Evolutionary conservation across 371 early-diverging fungal genomes (phyloP).

Genomic region (Blastocladiella emersonii): DNA sequence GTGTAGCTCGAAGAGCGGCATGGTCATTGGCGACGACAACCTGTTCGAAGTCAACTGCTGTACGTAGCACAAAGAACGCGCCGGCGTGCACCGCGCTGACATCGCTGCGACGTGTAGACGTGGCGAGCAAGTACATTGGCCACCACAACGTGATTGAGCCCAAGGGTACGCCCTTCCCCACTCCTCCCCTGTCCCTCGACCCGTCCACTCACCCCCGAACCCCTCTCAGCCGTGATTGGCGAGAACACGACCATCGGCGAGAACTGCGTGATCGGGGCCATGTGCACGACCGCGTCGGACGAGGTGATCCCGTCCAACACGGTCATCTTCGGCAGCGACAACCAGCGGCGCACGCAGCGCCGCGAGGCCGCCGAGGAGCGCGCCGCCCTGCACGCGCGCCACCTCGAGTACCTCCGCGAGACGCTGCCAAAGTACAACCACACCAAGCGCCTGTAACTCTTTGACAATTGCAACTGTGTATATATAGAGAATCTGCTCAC

Average conservation of each 20-base stretch:
- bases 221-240: slow-evolving; percentile 34
- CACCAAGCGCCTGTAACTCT: slow-evolving; percentile 18
- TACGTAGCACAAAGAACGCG: slow-evolving; percentile 9
- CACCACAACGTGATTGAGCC: slow-evolving; percentile 52
- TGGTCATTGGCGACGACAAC: slow-evolving; percentile 60
- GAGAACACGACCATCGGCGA: slow-evolving; percentile 47
- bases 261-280: slow-evolving; percentile 58
- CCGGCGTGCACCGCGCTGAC: not conserved
- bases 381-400: slow-evolving; percentile 39
- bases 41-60: slow-evolving; percentile 61
- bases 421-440: slow-evolving; percentile 50
- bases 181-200: not conserved
- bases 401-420: slow-evolving; percentile 56
- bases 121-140: slow-evolving; percentile 54
- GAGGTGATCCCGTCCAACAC: slow-evolving; percentile 48
- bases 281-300: slow-evolving; percentile 44
- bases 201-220: not conserved
- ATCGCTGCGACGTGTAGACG: slow-evolving; percentile 27
- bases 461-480: too few relatives aligned
- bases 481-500: not conserved
- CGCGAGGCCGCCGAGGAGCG: slow-evolving; percentile 1
- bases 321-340: slow-evolving; percentile 47
- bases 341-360: slow-evolving; percentile 23
- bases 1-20: slow-evolving; percentile 3
- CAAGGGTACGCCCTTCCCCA: slow-evolving; percentile 28